Percentiles rank a stretch among this genome's conserved stretches.
These are phyloP conservation scores for Jamesozyma rosinii DNA, from an alignment of 805 yeast species.

Conservation along the genomic window DNA sequence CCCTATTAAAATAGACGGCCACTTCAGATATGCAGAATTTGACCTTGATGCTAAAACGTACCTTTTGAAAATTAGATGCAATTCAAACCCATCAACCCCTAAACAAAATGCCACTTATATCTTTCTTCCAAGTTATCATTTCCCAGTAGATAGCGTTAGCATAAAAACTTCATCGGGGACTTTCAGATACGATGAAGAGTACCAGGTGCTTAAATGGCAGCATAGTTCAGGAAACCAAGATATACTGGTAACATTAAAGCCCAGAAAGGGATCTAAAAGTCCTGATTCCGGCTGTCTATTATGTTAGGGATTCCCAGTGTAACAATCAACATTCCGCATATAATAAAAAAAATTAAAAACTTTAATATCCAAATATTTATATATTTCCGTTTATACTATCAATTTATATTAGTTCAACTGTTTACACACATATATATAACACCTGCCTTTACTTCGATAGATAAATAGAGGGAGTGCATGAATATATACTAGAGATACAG, in stretches of 20 bases:
- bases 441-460: no score
- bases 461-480: no score
- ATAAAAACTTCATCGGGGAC: conserved; percentile 49
- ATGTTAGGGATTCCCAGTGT: no score
- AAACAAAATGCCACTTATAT: conserved; percentile 46
- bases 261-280: background rate
- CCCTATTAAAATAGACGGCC: conserved; percentile 57
- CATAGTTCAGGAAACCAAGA: conserved; percentile 41
- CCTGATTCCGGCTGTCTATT: background rate
- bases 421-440: no score
- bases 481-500: background rate
- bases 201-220: conserved; percentile 62
- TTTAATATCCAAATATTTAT: background rate
- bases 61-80: conserved; percentile 36
- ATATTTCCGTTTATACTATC: no score
- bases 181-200: conserved; percentile 41
- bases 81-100: conserved; percentile 10
- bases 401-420: no score
- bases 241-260: conserved; percentile 18
- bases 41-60: conserved; percentile 43
- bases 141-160: conserved; percentile 39
- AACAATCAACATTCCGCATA: no score
- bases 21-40: conserved; percentile 46
- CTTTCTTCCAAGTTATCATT: conserved; percentile 68
- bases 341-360: no score